Base-by-base conservation (phyloP, 768 basidiomycete species). In the Hygrocybe coccinea region DNA sequence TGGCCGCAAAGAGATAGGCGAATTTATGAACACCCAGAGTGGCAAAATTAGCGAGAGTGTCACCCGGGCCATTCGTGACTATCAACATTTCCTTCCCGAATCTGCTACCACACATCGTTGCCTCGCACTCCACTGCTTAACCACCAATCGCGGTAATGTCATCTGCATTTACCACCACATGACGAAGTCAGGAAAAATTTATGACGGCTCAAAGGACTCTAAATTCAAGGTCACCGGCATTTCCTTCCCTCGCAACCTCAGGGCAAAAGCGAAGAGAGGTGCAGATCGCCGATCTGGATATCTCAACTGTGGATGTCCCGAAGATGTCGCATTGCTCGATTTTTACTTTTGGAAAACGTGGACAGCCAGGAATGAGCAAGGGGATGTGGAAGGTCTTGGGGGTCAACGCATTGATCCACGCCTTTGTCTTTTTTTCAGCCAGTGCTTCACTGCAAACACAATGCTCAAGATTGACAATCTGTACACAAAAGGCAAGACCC, bases 281-380 rank as follows among this genome's bases (percentile, higher is more conserved):
- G 45, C n/a, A 25, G 45, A 46, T 12, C 17, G 17, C 11, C 14
- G 21, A 21, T 12, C 12, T 12, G 52, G 52, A 12, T 39, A 41
- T 43, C 37, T 53, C 12, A 41, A 25, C 22, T 53, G 52, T 36
- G 52, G 52, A 4, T 53, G 52, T 19, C 5, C 25, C 9, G 24
- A 15, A 33, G 52, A 53, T 19, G 15, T 29, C 6, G 52, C 52
- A 8, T 43, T 53, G 37, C 9, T 53, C 25, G 52, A 53, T 21
- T 53, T 53, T 21, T 53, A 53, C 36, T 53, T 53, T 24, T 53
- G 52, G 52, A 53, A 53, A 39, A 53, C 52, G 17, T 53, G 37
- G 52, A 53, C 52, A 12, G 45, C 45, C 11, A 46, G 14, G 21
- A 46, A 46, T 25, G 12, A 46, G 17, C 12, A 46, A 46, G 45